Percentiles rank a stretch among this genome's conserved stretches.
Conservation (phyloP, 1,139 yeast genomes). For the Nakaseomyces nivariensis region DNA sequence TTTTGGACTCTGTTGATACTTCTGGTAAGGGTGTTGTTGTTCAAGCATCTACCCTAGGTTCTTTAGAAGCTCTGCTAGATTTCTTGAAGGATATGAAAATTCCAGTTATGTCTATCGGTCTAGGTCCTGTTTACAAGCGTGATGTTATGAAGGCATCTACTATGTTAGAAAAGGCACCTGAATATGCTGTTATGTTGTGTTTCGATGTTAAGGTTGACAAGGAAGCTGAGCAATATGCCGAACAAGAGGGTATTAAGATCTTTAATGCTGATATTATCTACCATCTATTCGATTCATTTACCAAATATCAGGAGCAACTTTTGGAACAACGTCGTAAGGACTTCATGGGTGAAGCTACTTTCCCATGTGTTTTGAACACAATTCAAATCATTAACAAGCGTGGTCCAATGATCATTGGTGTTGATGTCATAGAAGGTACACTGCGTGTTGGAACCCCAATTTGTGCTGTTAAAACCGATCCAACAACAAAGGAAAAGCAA, state of each 20-base stretch:
- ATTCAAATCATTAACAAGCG: slow-evolving; percentile 96
- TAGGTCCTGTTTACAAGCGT: slow-evolving; percentile 96
- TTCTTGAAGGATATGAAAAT: slow-evolving; percentile 97
- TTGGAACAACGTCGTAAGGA: slow-evolving; percentile 87
- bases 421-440: slow-evolving; percentile 87
- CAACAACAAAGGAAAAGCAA: slow-evolving; percentile 66
- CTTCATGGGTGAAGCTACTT: slow-evolving; percentile 78
- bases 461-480: slow-evolving; percentile 85
- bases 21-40: slow-evolving; percentile 96
- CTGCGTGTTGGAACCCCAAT: slow-evolving; percentile 90
- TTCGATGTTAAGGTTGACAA: slow-evolving; percentile 95
- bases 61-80: slow-evolving; percentile 91
- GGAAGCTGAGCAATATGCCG: slow-evolving; percentile 97
- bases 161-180: slow-evolving; percentile 94
- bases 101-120: slow-evolving; percentile 96
- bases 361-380: slow-evolving; percentile 92
- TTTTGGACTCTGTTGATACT: slow-evolving; percentile 87
- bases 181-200: slow-evolving; percentile 92
- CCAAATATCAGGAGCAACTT: slow-evolving; percentile 81
- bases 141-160: slow-evolving; percentile 97
- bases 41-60: slow-evolving; percentile 97
- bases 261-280: slow-evolving; percentile 95
- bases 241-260: slow-evolving; percentile 80
- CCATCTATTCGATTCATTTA: slow-evolving; percentile 90
- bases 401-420: slow-evolving; percentile 99